Evolutionary conservation across 1,139 yeast species (phyloP).

Genomic region (Debaryomyces psychrophilus): DNA sequence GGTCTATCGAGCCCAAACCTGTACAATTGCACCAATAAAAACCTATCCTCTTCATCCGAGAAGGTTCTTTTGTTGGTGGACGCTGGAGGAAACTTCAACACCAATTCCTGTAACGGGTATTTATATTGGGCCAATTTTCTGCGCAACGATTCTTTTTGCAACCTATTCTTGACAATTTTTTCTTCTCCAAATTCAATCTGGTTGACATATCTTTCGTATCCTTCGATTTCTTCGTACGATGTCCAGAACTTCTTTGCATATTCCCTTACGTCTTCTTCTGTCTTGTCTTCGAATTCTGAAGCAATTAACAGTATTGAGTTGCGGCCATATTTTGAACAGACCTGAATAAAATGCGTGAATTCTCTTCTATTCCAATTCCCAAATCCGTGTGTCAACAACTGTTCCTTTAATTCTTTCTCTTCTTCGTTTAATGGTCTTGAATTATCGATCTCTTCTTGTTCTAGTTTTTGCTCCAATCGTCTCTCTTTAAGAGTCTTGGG

Average conservation of each 20-base stretch:
- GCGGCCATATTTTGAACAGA: conserved; percentile 69
- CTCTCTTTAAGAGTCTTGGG: conserved; percentile 47
- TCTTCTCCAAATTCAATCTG: conserved; percentile 82
- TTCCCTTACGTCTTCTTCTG: conserved; percentile 66
- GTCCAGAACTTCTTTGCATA: conserved; percentile 73
- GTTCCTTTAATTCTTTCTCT: conserved; percentile 60
- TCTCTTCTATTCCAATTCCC: conserved; percentile 74
- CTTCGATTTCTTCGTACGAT: conserved; percentile 66
- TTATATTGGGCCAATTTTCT: conserved; percentile 62
- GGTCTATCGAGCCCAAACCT: conserved; percentile 67
- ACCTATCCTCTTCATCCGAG: conserved; percentile 76
- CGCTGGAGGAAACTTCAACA: conserved; percentile 63
- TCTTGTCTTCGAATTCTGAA: conserved; percentile 64
- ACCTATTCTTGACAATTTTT: conserved; percentile 55
- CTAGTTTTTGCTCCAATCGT: conserved; percentile 56
- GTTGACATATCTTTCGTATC: conserved; percentile 65
- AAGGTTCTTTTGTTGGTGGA: conserved; percentile 58
- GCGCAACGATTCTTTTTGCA: conserved; percentile 69
- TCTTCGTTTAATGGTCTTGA: conserved; percentile 70
- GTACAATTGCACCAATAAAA: conserved; percentile 64
- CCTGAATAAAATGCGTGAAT: conserved; percentile 64
- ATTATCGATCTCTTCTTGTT: conserved; percentile 64
- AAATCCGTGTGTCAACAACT: conserved; percentile 60
- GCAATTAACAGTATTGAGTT: conserved; percentile 64
- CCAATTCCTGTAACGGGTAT: conserved; percentile 67